phyloP scores from a whole-genome alignment of 371 early-diverging fungal species.

The Mortierella sp. region DNA sequence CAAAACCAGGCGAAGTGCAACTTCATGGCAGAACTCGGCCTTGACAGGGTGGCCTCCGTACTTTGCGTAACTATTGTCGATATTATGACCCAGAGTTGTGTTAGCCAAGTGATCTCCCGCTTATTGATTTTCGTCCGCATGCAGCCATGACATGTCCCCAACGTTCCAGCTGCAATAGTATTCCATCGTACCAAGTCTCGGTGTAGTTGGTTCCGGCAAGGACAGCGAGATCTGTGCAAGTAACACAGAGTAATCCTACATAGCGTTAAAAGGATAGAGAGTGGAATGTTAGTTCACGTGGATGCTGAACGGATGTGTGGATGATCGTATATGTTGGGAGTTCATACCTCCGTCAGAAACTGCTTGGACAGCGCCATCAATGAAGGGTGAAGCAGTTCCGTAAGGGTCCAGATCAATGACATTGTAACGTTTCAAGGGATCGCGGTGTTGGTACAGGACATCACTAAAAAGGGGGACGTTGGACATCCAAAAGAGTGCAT shows the following conservation, averaged over 20 bases:
- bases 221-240: slow-evolving; percentile 99
- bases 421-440: slow-evolving; percentile 74
- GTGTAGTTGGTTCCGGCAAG: slow-evolving; percentile 94
- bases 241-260: slow-evolving; percentile 94
- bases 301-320: neutral
- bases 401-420: slow-evolving; percentile 99
- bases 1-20: slow-evolving; percentile 93
- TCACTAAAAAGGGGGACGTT: slow-evolving; percentile 54
- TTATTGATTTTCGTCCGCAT: slow-evolving; percentile 1
- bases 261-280: neutral
- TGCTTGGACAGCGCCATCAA: slow-evolving; percentile 97
- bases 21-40: slow-evolving; percentile 87
- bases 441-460: slow-evolving; percentile 87
- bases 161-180: neutral
- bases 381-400: slow-evolving; percentile 97
- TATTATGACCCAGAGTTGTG: neutral
- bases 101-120: neutral
- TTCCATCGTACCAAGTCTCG: slow-evolving; percentile 82
- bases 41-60: slow-evolving; percentile 96
- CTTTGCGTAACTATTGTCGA: slow-evolving; percentile 82
- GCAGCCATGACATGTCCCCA: neutral
- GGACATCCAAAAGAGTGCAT: neutral
- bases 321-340: neutral
- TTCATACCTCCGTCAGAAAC: slow-evolving; percentile 90
- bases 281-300: neutral